A percentile compares a stretch with the other conserved stretches of the same genome.
Conservation (phyloP, 169 alveolate species). For the Plasmodium knowlesi region DNA sequence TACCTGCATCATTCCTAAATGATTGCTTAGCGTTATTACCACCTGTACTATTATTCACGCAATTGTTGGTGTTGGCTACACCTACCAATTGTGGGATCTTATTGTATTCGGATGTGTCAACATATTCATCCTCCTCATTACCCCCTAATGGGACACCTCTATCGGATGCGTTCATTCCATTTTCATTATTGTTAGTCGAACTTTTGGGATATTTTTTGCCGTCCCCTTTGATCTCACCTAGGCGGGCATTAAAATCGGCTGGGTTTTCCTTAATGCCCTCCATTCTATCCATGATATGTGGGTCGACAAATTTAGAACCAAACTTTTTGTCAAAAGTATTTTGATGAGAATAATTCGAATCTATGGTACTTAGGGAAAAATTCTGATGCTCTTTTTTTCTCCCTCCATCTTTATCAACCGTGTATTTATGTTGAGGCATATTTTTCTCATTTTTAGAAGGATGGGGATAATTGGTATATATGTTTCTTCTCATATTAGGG, state of each 20-base stretch:
- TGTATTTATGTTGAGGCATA: slow-evolving; percentile 1
- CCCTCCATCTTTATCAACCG: slow-evolving; percentile 20
- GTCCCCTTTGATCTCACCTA: not conserved
- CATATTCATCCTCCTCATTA: not conserved
- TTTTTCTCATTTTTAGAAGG: slow-evolving; percentile 1
- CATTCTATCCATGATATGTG: not conserved
- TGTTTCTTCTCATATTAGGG: slow-evolving; percentile 4
- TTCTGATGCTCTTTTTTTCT: slow-evolving; percentile 62
- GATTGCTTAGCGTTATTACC: not conserved
- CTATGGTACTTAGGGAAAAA: slow-evolving; percentile 37
- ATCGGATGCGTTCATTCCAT: not conserved
- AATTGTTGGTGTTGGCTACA: not conserved
- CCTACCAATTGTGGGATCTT: not conserved
- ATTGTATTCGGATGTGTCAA: not conserved
- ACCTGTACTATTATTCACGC: not conserved
- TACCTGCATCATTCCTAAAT: not conserved
- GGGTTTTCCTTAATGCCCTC: slow-evolving; percentile 23
- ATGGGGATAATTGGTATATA: not conserved
- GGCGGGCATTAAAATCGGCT: not conserved
- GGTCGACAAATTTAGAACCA: not conserved
- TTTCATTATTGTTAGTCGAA: not conserved
- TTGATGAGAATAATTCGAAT: slow-evolving; percentile 35
- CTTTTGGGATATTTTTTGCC: not conserved
- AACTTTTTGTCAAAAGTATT: slow-evolving; percentile 41
- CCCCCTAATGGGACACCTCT: not conserved